Evolutionary conservation across 2,329 filamentous ascomycete genomes (phyloP), one percentile per base, ranked within the genome.

Genomic region (Trichophyton rubrum): DNA sequence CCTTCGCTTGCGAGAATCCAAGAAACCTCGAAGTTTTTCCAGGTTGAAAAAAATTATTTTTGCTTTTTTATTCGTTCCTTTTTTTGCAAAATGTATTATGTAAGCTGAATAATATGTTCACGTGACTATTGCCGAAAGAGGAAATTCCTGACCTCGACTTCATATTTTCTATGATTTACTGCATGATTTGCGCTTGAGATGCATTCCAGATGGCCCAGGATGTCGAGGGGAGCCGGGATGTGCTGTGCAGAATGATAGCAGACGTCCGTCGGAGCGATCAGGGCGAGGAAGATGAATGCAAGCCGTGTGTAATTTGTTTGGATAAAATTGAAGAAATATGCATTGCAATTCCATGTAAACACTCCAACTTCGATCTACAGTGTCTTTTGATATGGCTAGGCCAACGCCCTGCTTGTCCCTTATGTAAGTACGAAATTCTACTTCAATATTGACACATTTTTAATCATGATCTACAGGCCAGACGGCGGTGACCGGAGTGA

Each of bases 261-360:
- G 75, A 79, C 68, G 74, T 78, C 63, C 68, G 67, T n/a, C 27
- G n/a, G 27, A 30, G 17, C 51, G 62, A 68, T 38, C 70, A 71
- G 57, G 65, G 72, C 49, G 65, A 71, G 43, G 62, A 61, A 43
- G 68, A 71, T 62, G 68, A 71, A 58, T 75, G 80, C 64, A 35
- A n/a, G 9, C 83, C 80, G 68, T 96, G 91, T 72, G 89, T 95
- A 64, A 93, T 97, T 72, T 97, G 91, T 72, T 84, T 96, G 63
- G 88, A 92, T 61, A 69, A 76, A 59, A 79, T 96, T 68, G 83
- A 84, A 8, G 88, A 93, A 67, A 75, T 82, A 59, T 90, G 88
- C 64, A 78, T 86, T 58, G 83, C 88, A 6, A 76, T 81, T 20
- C 90, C 91, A 6, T 97, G 91, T 77, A 80, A 82, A 47, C 91